Base-by-base conservation (phyloP, 75 land plant species). In the Selaginella tamariscina region DNA sequence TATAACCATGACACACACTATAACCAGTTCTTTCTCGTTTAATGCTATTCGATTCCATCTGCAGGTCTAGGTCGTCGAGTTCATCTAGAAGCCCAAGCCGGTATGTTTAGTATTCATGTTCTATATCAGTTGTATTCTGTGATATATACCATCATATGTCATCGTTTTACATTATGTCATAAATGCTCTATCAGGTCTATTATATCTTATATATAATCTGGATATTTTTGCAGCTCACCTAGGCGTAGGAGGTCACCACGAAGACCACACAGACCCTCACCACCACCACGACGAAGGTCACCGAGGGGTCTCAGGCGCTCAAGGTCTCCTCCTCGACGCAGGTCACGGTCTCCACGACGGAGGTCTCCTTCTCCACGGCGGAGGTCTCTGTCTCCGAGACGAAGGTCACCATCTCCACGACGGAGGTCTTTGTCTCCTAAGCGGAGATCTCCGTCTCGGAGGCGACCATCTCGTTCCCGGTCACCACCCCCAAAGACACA, bases 351-450 rank as follows among this genome's bases (percentile, higher is more conserved):
- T 59, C 62, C 62, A 23, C 8, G 62, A n/a, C 62, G 49, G 49
- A 5, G 49, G 11, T 39, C 49, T 39, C 49, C 49, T 24, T 72
- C 80, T 22, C 44, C 68, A 55, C 55, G 32, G 15, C 64, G 59
- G 8, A 56, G 49, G 49, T 15, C 11, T 5, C 15, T 27, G 8
- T 63, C 74, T 62, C 75, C 69, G 69, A 20, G 24, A 26, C 70
- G 69, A 1, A 55, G 66, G 0, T 70, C 73, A 63, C 74, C 74
- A 0, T 81, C 74, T 56, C 31, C 8, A 26, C 54, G 56, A 1
- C 71, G 73, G 0, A 70, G 66, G 31, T 73, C 72, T 2, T 68
- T 68, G 21, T 67, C 76, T 1, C 54, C 23, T 8, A 71, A 44
- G 73, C 28, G 73, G n/a, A 64, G 73, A 44, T 71, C 73, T 23